Base-by-base conservation (phyloP, 768 basidiomycete species). In the Kwoniella europaea region DNA sequence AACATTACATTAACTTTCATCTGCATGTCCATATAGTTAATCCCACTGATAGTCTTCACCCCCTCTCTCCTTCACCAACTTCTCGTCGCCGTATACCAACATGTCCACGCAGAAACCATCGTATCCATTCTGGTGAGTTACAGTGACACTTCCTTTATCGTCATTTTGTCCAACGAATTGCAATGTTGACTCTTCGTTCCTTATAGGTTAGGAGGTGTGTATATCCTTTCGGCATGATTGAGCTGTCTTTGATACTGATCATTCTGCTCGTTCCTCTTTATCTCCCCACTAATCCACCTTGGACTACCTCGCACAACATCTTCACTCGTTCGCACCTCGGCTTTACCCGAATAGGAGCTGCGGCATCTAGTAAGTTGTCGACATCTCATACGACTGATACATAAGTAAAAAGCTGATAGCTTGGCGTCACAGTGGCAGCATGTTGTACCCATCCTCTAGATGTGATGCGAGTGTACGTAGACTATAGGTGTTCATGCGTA, bases 401-500 rank as follows among this genome's bases (percentile, higher is more conserved):
- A 3, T 50, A 29, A 24, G 4, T 7, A 24, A 18, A 9, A 12
- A 18, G 69, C 66, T 65, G 60, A 56, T 55, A 24, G 52, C 43
- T 16, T 1, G n/a, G 10, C 15, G 16, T 52, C 9, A n/a, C 67
- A 80, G 79, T 80, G 75, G 79, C 79, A 7, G 79, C 79, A 66
- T 80, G 79, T 63, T 78, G 76, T 63, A 80, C 79, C 4, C 79
- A 80, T 66, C 79, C 79, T 12, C 70, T 80, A 18, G 79, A 80
- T 57, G 76, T 80, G 16, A 77, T 80, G 79, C 59, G 79, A 67
- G 79, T 80, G 79, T 80, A 65, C 42, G 79, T 78, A 6, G 16
- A 70, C 24, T 24, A 24, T 24, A 24, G 24, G 24, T 24, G 24
- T 50, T 15, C 46, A 15, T 16, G 18, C 13, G 20, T 13, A 22